Percentiles rank a stretch among this genome's conserved stretches.
These are phyloP conservation scores for Globisporangium barbulae DNA, from an alignment of 352 stramenopile species.

Conservation along the genomic window DNA sequence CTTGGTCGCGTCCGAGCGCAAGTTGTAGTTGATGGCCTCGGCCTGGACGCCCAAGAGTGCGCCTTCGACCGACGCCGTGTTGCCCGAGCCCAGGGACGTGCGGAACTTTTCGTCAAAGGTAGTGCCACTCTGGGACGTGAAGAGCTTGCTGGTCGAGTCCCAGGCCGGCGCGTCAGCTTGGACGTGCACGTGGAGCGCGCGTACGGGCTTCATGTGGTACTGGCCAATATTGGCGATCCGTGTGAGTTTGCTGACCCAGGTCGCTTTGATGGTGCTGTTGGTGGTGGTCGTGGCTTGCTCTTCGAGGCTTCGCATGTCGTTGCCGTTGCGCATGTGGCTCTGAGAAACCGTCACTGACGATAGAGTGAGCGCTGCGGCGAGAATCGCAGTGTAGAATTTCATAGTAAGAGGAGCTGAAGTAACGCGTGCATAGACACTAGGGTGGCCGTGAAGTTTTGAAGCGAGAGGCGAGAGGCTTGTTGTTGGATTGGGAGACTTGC, in stretches of 20 bases:
- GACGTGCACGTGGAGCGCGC: slow-evolving; percentile 54
- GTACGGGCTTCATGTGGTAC: slow-evolving; percentile 57
- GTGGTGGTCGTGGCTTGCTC: neutral
- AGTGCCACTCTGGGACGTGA: slow-evolving; percentile 35
- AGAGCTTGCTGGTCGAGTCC: slow-evolving; percentile 33
- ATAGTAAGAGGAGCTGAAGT: neutral
- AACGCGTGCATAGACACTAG: neutral
- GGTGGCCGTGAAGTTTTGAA: neutral
- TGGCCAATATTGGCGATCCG: slow-evolving; percentile 32
- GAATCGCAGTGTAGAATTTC: slow-evolving; percentile 9
- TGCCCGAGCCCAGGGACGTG: slow-evolving; percentile 34
- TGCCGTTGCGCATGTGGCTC: neutral
- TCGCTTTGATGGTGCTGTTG: slow-evolving; percentile 4
- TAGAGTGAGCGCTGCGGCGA: slow-evolving; percentile 2
- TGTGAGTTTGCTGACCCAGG: slow-evolving; percentile 23
- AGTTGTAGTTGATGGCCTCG: slow-evolving; percentile 49
- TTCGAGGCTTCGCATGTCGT: slow-evolving; percentile 3
- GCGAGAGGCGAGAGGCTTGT: neutral
- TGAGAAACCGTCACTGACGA: neutral
- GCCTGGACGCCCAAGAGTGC: slow-evolving; percentile 49
- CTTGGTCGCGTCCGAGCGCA: slow-evolving; percentile 24
- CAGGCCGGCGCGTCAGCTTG: slow-evolving; percentile 54
- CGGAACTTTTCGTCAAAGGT: slow-evolving; percentile 31
- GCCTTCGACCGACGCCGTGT: slow-evolving; percentile 43
- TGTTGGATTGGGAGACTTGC: neutral